Evolutionary conservation across 1,284 basidiomycete genomes (phyloP).

Genomic region (Schizopora paradoxa): DNA sequence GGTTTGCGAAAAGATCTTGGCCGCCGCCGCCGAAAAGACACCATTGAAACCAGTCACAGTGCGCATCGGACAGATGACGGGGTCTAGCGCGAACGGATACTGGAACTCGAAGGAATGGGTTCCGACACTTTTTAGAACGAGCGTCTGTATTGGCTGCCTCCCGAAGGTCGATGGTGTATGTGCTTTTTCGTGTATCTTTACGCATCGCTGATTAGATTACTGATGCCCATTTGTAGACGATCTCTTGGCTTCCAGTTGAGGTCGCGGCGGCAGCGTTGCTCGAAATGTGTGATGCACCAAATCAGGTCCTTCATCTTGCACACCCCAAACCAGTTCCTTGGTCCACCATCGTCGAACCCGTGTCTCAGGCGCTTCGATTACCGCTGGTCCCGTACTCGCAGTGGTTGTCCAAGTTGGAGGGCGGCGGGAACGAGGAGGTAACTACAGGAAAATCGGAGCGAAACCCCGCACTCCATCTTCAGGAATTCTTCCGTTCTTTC

Average conservation of each 20-base stretch:
- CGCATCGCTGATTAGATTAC: not conserved
- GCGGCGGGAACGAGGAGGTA: not conserved
- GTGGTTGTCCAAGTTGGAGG: constrained; percentile 20
- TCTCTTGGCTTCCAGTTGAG: constrained; percentile 23
- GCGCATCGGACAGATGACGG: constrained; percentile 23
- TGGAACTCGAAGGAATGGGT: constrained; percentile 30
- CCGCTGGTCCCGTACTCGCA: constrained; percentile 23
- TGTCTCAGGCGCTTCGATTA: constrained; percentile 20
- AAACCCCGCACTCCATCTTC: constrained; percentile 14
- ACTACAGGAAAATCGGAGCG: not conserved
- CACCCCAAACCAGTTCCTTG: constrained; percentile 25
- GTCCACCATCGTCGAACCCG: constrained; percentile 19
- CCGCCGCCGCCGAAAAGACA: constrained; percentile 21
- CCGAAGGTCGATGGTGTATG: constrained; percentile 17
- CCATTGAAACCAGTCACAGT: constrained; percentile 23
- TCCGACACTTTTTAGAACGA: constrained; percentile 26
- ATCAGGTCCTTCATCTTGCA: constrained; percentile 24
- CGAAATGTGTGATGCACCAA: constrained; percentile 14
- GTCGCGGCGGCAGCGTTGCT: constrained; percentile 19
- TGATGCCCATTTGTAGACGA: not conserved
- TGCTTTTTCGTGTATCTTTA: not conserved
- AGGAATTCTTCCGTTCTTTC: constrained; percentile 11
- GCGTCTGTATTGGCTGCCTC: constrained; percentile 16
- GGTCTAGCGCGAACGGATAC: constrained; percentile 23
- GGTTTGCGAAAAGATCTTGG: constrained; percentile 29